Evolutionary conservation across 2,329 filamentous ascomycete species (phyloP), one percentile per base, ranked within the genome.

Genomic region (Sarocladium strictum): DNA sequence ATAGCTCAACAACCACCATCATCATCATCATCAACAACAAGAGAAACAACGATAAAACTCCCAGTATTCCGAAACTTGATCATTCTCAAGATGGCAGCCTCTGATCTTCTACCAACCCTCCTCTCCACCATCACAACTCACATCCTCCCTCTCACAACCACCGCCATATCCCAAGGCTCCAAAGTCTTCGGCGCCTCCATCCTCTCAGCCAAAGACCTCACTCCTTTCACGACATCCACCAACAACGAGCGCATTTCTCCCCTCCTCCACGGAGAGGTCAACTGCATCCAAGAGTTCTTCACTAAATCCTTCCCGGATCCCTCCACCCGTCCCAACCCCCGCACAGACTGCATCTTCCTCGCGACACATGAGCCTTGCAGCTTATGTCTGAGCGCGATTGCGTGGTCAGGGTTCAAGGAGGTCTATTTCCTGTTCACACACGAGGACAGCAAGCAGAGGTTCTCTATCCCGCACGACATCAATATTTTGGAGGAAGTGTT

Each of bases 401-500:
- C 79, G 2, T 83, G 79, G 79, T 74, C 76, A 10, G 79, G 80
- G 1, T 83, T 83, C 66, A 70, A 69, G 56, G 74, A 78, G 63
- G 70, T 83, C 55, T 82, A 80, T 63, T 81, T 81, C 61, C 67
- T 83, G 49, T 83, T 83, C 64, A 81, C 79, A 0, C 80, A 83
- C 61, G 76, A 81, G 63, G 79, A 83, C 62, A 81, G 75, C 53
- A 68, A 79, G 37, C 78, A 83, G 58, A 60, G 80, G 5, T 82
- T 83, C 60, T 63, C 65, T 2, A 81, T 82, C 54, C 79, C 79
- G 2, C 75, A 81, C 62, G 80, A 83, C 56, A 80, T 83, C 57
- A 74, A 81, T 50, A 83, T 83, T 54, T 60, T 83, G 47, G 68
- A 80, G 62, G 67, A 76, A 55, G 79, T 83, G 1, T 83, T 82